Evolutionary conservation across 495 filamentous ascomycete genomes (phyloP), one percentile per base, ranked within the genome.

Genomic region (Tuber borchii): DNA sequence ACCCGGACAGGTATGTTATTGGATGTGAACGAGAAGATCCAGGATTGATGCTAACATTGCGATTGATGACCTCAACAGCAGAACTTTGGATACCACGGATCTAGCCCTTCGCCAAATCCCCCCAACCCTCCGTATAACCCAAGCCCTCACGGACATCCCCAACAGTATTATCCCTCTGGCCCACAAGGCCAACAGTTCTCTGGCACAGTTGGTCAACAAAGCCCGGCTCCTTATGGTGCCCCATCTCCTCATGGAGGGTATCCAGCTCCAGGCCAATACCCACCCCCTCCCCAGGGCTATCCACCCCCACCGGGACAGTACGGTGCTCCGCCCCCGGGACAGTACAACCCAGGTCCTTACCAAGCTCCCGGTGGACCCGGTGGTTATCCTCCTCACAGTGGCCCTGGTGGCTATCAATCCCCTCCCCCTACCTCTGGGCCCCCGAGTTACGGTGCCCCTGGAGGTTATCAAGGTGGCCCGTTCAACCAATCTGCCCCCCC

Each of bases 281-380:
- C 71, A 14, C 74, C 78, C 26, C 77, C 75, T 34, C 73, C 69
- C 37, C 81, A 82, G 56, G 76, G 81, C 45, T 82, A 83, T 37
- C 77, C 51, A 31, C 84, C 83, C 43, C 84, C 78, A 12, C 81
- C 71, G 42, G 77, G 77, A 10, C 82, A 82, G 72, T 85, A 85
- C 69, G 83, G 84, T 26, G 80, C 68, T 43, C 77, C 77, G 31
- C 75, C 76, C 69, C 77, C 77, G 42, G 75, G 73, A 9, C 76
- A 77, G 34, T 77, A 77, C 37, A 74, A 74, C 43, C 74, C 74
- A 70, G 69, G 69, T 8, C 1, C 26, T 48, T 81, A 81, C 72
- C 74, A 78, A 39, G 68, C 77, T 61, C 74, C 79, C 22, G 72
- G 70, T 37, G 78, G 78, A 22, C 48, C 75, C 40, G 31, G 20